Evolutionary conservation across 305 asterid species (phyloP), one percentile per base, ranked within the genome.

Genomic region (Andrographis paniculata): DNA sequence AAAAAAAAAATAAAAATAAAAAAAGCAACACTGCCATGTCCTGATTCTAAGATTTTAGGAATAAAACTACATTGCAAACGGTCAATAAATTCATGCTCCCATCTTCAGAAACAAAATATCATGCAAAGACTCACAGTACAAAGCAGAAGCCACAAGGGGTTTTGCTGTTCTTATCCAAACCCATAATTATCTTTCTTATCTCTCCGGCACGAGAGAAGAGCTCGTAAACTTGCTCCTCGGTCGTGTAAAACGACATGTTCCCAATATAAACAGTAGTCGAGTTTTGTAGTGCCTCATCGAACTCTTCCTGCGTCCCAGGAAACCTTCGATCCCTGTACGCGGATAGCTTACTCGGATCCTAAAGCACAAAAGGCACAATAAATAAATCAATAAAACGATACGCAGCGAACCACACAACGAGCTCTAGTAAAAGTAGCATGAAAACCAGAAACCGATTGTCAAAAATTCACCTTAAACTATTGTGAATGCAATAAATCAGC

Each of bases 121-220:
- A 28, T 15, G 23, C 18, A 28, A 15, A 38, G 46, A 20, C 94
- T 73, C 63, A 91, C 99, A 80, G 35, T 50, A 86, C 67, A 58
- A 91, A 91, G 75, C 96, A 86, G 82, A 91, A 91, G 21, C 96
- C 99, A 62, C 99, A 91, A 8, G 99, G 96, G 35, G 99, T 91
- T 68, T 87, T 91, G 36, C 63, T 62, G 62, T 91, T 91, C 72
- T 91, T 91, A 61, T 91, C 99, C 78, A 91, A 72, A 53, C 99
- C 99, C 99, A 91, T 86, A 64, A 74, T 65, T 40, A 91, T 86
- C 88, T 80, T 86, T 56, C 78, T 91, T 48, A 91, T 69, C 81
- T 91, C 99, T 44, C 99, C 99, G 14, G 99, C 82, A 39, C 96
- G 79, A 11, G 89, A 62, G 63, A 91, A 86, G 40, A 91, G 61